These are phyloP conservation scores for Dovyalis caffra DNA, from an alignment of 345 rosid species.

Conservation along the genomic window DNA sequence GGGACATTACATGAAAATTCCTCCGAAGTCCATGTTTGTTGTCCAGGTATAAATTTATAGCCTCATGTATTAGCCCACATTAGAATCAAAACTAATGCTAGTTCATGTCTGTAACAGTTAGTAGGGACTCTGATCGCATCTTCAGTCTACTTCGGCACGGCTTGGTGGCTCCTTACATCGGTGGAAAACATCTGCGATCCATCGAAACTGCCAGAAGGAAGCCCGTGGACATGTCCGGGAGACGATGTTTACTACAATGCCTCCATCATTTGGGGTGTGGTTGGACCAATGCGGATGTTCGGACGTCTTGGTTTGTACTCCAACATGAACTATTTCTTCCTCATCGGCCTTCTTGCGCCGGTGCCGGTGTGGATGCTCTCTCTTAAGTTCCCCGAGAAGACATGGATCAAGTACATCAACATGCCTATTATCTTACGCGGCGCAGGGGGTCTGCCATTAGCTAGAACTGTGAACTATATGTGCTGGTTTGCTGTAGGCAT, in stretches of 20 bases:
- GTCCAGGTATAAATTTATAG: constrained; percentile 38
- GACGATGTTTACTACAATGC: constrained; percentile 50
- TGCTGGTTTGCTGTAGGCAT: constrained; percentile 17
- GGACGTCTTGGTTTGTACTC: constrained; percentile 41
- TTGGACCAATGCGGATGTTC: constrained; percentile 49
- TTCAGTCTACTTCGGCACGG: constrained; percentile 43
- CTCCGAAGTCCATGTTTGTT: constrained; percentile 55
- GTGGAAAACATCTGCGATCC: constrained; percentile 39
- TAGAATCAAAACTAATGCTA: neutral
- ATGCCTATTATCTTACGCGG: constrained; percentile 41
- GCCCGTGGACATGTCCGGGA: constrained; percentile 58
- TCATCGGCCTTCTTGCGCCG: constrained; percentile 47
- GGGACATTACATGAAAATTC: constrained; percentile 63
- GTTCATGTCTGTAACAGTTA: constrained; percentile 17
- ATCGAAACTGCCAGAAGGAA: constrained; percentile 36
- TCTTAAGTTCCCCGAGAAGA: constrained; percentile 28
- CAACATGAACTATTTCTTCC: constrained; percentile 55
- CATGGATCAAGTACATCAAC: constrained; percentile 43
- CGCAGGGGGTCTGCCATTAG: constrained; percentile 20
- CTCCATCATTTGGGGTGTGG: constrained; percentile 62
- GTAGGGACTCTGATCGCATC: constrained; percentile 45
- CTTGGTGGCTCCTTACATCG: constrained; percentile 54
- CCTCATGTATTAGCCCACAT: neutral
- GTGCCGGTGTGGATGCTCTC: constrained; percentile 46
- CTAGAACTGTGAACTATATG: constrained; percentile 14